phyloP scores from a whole-genome alignment of 2,329 filamentous ascomycete genomes.

The Nigrospora sphaerica region DNA sequence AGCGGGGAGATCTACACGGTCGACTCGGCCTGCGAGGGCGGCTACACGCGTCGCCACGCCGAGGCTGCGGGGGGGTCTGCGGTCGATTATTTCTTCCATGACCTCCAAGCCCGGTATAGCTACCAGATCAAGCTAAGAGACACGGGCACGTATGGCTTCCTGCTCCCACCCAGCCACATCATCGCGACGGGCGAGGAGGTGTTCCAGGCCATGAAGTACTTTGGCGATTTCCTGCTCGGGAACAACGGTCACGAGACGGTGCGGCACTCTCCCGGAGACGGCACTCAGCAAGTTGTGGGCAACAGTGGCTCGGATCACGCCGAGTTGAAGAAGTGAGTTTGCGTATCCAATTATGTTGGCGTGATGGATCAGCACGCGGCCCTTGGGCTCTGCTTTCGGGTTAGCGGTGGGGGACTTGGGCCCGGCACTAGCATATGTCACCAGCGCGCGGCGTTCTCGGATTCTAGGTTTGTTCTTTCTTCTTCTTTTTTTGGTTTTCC shows the following conservation, averaged over 20 bases:
- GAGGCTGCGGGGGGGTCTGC: constrained; percentile 77
- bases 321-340: no score
- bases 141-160: constrained; percentile 88
- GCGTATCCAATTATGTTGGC: no score
- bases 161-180: constrained; percentile 81
- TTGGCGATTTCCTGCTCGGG: constrained; percentile 71
- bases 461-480: no score
- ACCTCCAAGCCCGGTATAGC: constrained; percentile 72
- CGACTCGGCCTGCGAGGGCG: constrained; percentile 80
- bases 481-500: no score
- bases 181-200: constrained; percentile 85
- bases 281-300: no score
- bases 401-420: no score
- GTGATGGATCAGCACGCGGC: no score
- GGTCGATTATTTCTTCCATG: constrained; percentile 93
- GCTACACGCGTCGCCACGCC: constrained; percentile 44
- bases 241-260: constrained; percentile 56
- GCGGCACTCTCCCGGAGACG: not conserved
- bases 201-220: constrained; percentile 73
- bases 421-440: no score
- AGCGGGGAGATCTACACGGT: constrained; percentile 71
- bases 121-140: constrained; percentile 95
- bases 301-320: no score
- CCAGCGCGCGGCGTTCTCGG: no score
- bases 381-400: no score